Percentiles rank a stretch among this genome's conserved stretches.
phyloP scores from a whole-genome alignment of 2,329 filamentous ascomycete species.

The Ophiostoma pallidulum region DNA sequence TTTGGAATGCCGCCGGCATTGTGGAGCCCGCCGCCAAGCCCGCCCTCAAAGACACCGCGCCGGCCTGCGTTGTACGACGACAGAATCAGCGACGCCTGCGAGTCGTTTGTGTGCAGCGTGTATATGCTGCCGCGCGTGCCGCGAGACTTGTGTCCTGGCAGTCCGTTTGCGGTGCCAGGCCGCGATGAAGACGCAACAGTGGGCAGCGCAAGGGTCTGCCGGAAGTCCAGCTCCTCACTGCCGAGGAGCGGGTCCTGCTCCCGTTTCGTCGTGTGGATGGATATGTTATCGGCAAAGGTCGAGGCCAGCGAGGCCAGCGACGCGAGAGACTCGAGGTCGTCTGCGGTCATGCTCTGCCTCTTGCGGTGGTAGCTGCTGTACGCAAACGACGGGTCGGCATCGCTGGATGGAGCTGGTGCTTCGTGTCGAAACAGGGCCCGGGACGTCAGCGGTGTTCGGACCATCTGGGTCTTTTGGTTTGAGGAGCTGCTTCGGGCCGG shows the following conservation, averaged over 20 bases:
- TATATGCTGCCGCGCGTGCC: slow-evolving; percentile 46
- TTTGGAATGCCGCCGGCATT: neutral
- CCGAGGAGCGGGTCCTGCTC: slow-evolving; percentile 11
- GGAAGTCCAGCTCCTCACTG: slow-evolving; percentile 11
- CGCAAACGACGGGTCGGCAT: neutral
- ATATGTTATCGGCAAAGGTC: slow-evolving; percentile 47
- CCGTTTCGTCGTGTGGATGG: slow-evolving; percentile 38
- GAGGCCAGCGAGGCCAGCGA: slow-evolving; percentile 39
- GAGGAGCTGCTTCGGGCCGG: neutral
- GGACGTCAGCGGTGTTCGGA: slow-evolving; percentile 15
- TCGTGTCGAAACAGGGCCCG: slow-evolving; percentile 15
- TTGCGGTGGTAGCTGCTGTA: slow-evolving; percentile 3
- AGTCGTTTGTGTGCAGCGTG: slow-evolving; percentile 48
- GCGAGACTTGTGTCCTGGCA: slow-evolving; percentile 25
- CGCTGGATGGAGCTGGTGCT: neutral
- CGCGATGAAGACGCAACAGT: slow-evolving; percentile 5
- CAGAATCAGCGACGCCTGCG: slow-evolving; percentile 43
- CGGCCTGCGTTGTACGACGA: slow-evolving; percentile 36
- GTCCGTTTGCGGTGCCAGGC: slow-evolving; percentile 8
- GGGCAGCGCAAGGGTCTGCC: neutral
- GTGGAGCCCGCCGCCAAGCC: neutral
- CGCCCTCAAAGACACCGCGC: slow-evolving; percentile 31
- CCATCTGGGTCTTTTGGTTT: slow-evolving; percentile 3
- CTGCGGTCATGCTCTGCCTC: slow-evolving; percentile 7
- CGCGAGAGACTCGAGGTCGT: slow-evolving; percentile 40